A percentile compares a stretch with the other conserved stretches of the same genome.
Conservation (phyloP, 2,329 filamentous ascomycete species). For the Aspergillus neoniger region DNA sequence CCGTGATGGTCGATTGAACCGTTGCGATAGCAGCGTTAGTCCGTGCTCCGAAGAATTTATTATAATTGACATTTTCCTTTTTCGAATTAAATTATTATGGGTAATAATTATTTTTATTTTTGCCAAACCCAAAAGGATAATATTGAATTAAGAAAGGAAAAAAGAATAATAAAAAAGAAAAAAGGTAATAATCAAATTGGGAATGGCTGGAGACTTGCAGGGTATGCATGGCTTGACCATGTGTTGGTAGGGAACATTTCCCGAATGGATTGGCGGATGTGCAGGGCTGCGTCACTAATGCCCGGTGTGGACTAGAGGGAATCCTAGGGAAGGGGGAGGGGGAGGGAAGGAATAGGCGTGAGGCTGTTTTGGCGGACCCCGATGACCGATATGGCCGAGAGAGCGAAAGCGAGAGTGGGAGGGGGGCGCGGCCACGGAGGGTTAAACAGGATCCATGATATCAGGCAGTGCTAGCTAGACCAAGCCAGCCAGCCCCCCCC, state of each 20-base stretch:
- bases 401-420: neutral
- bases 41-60: slow-evolving; percentile 20
- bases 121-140: neutral
- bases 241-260: slow-evolving; percentile 28
- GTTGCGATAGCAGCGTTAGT: slow-evolving; percentile 25
- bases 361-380: slow-evolving; percentile 26
- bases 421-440: slow-evolving; percentile 5
- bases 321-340: slow-evolving; percentile 6
- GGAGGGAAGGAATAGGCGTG: slow-evolving; percentile 4
- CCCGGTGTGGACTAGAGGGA: slow-evolving; percentile 12
- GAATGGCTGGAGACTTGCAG: slow-evolving; percentile 9
- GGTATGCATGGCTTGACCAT: slow-evolving; percentile 25
- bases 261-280: slow-evolving; percentile 23
- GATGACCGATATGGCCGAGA: slow-evolving; percentile 24
- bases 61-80: slow-evolving; percentile 9
- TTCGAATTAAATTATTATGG: slow-evolving; percentile 2
- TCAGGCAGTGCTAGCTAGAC: slow-evolving; percentile 17
- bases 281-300: slow-evolving; percentile 28
- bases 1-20: slow-evolving; percentile 21
- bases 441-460: slow-evolving; percentile 6
- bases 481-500: slow-evolving; percentile 3
- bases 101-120: neutral
- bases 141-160: neutral
- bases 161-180: neutral
- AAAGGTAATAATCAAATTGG: slow-evolving; percentile 3